phyloP scores from a whole-genome alignment of 2,329 filamentous ascomycete genomes.

The Ophiocordyceps sinensis region DNA sequence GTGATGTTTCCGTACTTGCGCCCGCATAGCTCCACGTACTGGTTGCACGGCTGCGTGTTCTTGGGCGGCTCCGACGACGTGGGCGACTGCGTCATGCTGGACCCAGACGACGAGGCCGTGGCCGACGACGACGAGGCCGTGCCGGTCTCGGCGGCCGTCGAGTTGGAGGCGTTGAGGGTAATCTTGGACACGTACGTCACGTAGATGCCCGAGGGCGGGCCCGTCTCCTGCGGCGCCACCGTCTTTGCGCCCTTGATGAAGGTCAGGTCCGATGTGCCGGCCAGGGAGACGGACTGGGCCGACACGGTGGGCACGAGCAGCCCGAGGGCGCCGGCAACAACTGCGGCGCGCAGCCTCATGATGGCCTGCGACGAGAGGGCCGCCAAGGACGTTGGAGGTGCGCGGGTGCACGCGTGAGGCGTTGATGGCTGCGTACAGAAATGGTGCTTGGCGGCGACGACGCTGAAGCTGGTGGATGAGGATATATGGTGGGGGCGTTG shows the following conservation, averaged over 20 bases:
- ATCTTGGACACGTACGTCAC: conserved; percentile 26
- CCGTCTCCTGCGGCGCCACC: conserved; percentile 20
- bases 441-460: too few species aligned
- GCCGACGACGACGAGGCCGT: conserved; percentile 10
- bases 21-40: conserved; percentile 60
- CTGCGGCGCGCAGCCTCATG: background rate
- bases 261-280: conserved; percentile 18
- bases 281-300: conserved; percentile 14
- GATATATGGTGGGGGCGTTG: background rate
- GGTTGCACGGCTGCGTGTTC: conserved; percentile 72
- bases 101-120: conserved; percentile 13
- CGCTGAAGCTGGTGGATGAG: too few species aligned
- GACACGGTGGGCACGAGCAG: conserved; percentile 10
- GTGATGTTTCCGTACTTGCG: conserved; percentile 74
- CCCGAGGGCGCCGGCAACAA: conserved; percentile 3
- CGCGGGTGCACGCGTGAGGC: too few species aligned
- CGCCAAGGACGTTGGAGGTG: too few species aligned
- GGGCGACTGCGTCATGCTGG: conserved; percentile 22
- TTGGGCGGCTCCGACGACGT: conserved; percentile 28
- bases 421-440: too few species aligned
- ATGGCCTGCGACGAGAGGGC: background rate
- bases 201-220: conserved; percentile 30
- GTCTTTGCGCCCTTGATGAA: conserved; percentile 24
- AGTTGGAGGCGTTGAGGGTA: conserved; percentile 22
- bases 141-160: conserved; percentile 21